A percentile compares a stretch with the other conserved stretches of the same genome.
phyloP scores from a whole-genome alignment of 495 filamentous ascomycete genomes.

The Articulospora tetracladia region DNA sequence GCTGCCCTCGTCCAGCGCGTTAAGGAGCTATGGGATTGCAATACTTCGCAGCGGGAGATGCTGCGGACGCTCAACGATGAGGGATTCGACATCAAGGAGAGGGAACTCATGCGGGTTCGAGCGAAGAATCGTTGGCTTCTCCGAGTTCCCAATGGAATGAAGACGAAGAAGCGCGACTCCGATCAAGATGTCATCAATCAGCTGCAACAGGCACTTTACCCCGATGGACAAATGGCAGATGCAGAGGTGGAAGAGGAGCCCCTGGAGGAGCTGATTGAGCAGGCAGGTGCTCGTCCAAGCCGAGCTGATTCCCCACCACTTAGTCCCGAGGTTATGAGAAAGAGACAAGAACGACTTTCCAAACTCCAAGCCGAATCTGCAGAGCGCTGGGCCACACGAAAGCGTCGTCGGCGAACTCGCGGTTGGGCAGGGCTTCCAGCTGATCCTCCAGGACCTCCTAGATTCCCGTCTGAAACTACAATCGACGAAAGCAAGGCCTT shows the following conservation, averaged over 20 bases:
- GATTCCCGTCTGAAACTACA: slow-evolving; percentile 78
- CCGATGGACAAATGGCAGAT: slow-evolving; percentile 22
- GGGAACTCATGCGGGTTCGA: slow-evolving; percentile 64
- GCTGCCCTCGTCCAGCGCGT: slow-evolving; percentile 59
- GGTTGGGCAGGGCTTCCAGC: slow-evolving; percentile 69
- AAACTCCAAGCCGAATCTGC: slow-evolving; percentile 59
- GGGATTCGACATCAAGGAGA: slow-evolving; percentile 66
- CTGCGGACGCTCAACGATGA: slow-evolving; percentile 56
- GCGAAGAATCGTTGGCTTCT: slow-evolving; percentile 61
- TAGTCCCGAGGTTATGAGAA: slow-evolving; percentile 48
- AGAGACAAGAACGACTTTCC: slow-evolving; percentile 51
- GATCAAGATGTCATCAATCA: slow-evolving; percentile 28
- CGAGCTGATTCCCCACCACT: slow-evolving; percentile 34
- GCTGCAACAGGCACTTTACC: slow-evolving; percentile 24
- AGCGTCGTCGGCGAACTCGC: slow-evolving; percentile 67
- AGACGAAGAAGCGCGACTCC: slow-evolving; percentile 31
- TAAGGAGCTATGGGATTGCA: slow-evolving; percentile 72
- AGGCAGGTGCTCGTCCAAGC: slow-evolving; percentile 1
- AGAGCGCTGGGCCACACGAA: slow-evolving; percentile 59
- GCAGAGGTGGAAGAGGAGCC: slow-evolving; percentile 19
- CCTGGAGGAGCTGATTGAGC: slow-evolving; percentile 10
- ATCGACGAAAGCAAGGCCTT: slow-evolving; percentile 74
- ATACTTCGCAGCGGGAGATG: slow-evolving; percentile 68
- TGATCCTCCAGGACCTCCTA: slow-evolving; percentile 69
- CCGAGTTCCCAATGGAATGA: slow-evolving; percentile 55